phyloP scores from a whole-genome alignment of 768 basidiomycete species.

The Tricholoma matsutake region DNA sequence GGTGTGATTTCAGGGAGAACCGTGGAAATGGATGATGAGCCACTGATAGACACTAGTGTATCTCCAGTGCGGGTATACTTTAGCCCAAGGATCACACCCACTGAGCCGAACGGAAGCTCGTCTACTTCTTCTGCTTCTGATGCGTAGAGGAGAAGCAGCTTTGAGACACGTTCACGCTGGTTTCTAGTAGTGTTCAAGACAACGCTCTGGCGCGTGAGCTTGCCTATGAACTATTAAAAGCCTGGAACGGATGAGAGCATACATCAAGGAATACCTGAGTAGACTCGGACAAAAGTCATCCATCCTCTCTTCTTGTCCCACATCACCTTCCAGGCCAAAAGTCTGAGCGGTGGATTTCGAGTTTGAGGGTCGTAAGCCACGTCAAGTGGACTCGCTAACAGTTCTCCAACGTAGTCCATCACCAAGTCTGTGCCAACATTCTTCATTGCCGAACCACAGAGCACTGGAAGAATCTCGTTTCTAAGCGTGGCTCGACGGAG shows the following conservation, averaged over 20 bases:
- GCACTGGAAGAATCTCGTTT: constrained; percentile 69
- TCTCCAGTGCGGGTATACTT: constrained; percentile 86
- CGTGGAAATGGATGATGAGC: constrained; percentile 33
- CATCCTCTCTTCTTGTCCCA: constrained; percentile 83
- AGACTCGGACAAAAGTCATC: constrained; percentile 92
- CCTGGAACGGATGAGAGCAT: constrained; percentile 1
- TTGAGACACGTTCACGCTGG: constrained; percentile 69
- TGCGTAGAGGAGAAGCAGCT: constrained; percentile 77
- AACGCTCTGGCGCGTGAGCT: constrained; percentile 56
- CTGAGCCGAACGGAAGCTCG: constrained; percentile 73
- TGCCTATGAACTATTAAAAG: constrained; percentile 43
- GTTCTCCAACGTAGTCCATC: constrained; percentile 78
- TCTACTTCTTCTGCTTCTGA: constrained; percentile 76
- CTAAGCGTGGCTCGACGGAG: constrained; percentile 66
- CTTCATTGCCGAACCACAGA: constrained; percentile 81
- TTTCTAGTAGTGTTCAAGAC: constrained; percentile 66
- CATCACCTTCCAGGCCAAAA: constrained; percentile 85
- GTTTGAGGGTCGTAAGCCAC: constrained; percentile 45
- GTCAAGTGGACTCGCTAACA: constrained; percentile 77
- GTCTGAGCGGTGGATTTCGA: constrained; percentile 48
- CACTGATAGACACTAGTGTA: constrained; percentile 62
- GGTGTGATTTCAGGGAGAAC: constrained; percentile 64
- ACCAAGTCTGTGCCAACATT: constrained; percentile 79
- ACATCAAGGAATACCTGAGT: constrained; percentile 57
- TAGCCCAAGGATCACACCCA: constrained; percentile 82